Conservation (phyloP, 1,284 basidiomycete genomes). For the Chalciporus sp. region DNA sequence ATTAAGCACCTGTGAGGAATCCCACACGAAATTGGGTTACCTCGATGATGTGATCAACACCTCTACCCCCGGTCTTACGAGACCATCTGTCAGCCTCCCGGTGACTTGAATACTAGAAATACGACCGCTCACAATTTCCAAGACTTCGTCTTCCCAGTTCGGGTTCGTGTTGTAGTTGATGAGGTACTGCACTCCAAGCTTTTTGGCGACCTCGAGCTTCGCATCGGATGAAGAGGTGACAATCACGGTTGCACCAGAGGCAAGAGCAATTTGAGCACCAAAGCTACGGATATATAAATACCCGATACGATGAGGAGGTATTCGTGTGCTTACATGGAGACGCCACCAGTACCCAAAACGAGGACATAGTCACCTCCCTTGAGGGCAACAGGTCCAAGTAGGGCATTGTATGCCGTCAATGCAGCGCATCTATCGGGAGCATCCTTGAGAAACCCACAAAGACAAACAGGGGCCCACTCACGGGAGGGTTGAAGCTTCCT, state of each 20-base stretch:
- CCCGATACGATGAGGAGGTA: neutral
- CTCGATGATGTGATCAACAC: slow-evolving; percentile 63
- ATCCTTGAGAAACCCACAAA: neutral
- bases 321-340: slow-evolving; percentile 46
- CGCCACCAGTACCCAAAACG: slow-evolving; percentile 60
- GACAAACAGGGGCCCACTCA: slow-evolving; percentile 24
- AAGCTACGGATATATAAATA: slow-evolving; percentile 35
- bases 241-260: slow-evolving; percentile 59
- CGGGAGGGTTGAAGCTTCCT: slow-evolving; percentile 53
- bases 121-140: slow-evolving; percentile 36
- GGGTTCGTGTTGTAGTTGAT: slow-evolving; percentile 62
- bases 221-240: slow-evolving; percentile 62
- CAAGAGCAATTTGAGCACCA: slow-evolving; percentile 56
- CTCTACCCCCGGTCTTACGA: slow-evolving; percentile 45
- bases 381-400: slow-evolving; percentile 44
- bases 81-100: neutral
- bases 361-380: slow-evolving; percentile 54
- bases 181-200: slow-evolving; percentile 50
- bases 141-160: slow-evolving; percentile 57
- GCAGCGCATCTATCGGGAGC: slow-evolving; percentile 43
- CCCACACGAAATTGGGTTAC: slow-evolving; percentile 27
- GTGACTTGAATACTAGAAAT: neutral
- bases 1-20: neutral
- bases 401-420: slow-evolving; percentile 52
- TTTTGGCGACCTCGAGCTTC: slow-evolving; percentile 51